Conservation (phyloP, 2,329 filamentous ascomycete genomes). For the Dothideomycetes sp. region DNA sequence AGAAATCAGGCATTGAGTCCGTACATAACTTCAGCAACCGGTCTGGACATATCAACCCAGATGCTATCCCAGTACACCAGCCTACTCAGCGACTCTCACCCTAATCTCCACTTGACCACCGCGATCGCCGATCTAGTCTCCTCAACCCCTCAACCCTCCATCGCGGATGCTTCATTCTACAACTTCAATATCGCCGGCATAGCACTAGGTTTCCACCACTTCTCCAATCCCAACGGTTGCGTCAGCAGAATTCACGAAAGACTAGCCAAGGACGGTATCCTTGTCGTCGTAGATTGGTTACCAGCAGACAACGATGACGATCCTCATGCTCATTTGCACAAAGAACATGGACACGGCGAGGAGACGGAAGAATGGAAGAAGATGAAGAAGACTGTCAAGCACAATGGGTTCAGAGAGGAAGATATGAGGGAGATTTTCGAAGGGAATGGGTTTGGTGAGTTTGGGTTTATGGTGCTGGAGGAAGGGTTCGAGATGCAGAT, state of each 20-base stretch:
- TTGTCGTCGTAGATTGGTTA: slow-evolving; percentile 24
- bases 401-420: slow-evolving; percentile 23
- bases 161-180: slow-evolving; percentile 26
- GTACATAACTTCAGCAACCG: slow-evolving; percentile 23
- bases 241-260: slow-evolving; percentile 21
- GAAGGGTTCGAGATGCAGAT: slow-evolving; percentile 23
- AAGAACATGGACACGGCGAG: background rate
- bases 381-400: slow-evolving; percentile 26
- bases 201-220: slow-evolving; percentile 39
- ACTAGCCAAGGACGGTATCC: slow-evolving; percentile 22
- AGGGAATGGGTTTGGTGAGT: slow-evolving; percentile 23
- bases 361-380: slow-evolving; percentile 16
- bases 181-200: slow-evolving; percentile 36
- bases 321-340: slow-evolving; percentile 4
- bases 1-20: slow-evolving; percentile 20
- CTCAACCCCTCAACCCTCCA: slow-evolving; percentile 16
- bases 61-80: slow-evolving; percentile 27
- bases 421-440: slow-evolving; percentile 22
- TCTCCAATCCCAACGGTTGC: slow-evolving; percentile 24
- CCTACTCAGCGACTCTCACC: slow-evolving; percentile 13
- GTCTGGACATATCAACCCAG: slow-evolving; percentile 25
- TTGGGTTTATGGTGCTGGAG: slow-evolving; percentile 23
- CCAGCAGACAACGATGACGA: slow-evolving; percentile 16
- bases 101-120: slow-evolving; percentile 16
- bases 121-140: slow-evolving; percentile 30